A percentile compares a stretch with the other conserved stretches of the same genome.
Conservation (phyloP, 495 filamentous ascomycete species). For the Penicillium pancosmium region DNA sequence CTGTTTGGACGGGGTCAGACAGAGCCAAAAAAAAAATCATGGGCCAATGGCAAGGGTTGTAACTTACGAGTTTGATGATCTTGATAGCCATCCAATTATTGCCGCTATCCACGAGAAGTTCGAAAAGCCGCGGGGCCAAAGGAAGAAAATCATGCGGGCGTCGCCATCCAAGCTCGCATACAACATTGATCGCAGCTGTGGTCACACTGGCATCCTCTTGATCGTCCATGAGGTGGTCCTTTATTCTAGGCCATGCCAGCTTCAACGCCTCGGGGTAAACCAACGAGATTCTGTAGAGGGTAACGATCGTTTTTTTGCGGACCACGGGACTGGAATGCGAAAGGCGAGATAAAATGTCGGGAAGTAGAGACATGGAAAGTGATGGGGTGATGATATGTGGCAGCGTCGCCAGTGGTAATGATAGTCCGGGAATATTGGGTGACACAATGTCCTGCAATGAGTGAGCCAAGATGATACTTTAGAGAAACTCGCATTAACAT, state of each 20-base stretch:
- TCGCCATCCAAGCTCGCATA: slow-evolving; percentile 94
- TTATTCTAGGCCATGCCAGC: slow-evolving; percentile 94
- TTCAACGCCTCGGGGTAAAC: slow-evolving; percentile 94
- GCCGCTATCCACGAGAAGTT: slow-evolving; percentile 84
- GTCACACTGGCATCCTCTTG: slow-evolving; percentile 91
- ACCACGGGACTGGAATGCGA: slow-evolving; percentile 80
- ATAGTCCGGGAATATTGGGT: slow-evolving; percentile 70
- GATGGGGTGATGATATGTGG: slow-evolving; percentile 92
- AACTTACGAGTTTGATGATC: slow-evolving; percentile 87
- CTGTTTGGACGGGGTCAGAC: slow-evolving; percentile 46
- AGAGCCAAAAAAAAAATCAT: background rate
- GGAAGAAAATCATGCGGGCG: slow-evolving; percentile 92
- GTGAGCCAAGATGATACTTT: slow-evolving; percentile 5
- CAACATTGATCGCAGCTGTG: slow-evolving; percentile 91
- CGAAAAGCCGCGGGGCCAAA: slow-evolving; percentile 87
- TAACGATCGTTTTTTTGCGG: slow-evolving; percentile 93
- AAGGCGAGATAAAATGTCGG: slow-evolving; percentile 83
- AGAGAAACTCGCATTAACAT: background rate
- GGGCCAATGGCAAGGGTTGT: background rate
- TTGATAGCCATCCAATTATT: slow-evolving; percentile 99
- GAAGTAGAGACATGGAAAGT: slow-evolving; percentile 82
- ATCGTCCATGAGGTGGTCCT: slow-evolving; percentile 89
- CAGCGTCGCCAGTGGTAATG: slow-evolving; percentile 81
- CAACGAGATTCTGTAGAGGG: slow-evolving; percentile 86
- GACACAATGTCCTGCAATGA: slow-evolving; percentile 73